Percentiles rank a stretch among this genome's conserved stretches.
phyloP scores from a whole-genome alignment of 768 basidiomycete genomes.

The Agaricus blazei region DNA sequence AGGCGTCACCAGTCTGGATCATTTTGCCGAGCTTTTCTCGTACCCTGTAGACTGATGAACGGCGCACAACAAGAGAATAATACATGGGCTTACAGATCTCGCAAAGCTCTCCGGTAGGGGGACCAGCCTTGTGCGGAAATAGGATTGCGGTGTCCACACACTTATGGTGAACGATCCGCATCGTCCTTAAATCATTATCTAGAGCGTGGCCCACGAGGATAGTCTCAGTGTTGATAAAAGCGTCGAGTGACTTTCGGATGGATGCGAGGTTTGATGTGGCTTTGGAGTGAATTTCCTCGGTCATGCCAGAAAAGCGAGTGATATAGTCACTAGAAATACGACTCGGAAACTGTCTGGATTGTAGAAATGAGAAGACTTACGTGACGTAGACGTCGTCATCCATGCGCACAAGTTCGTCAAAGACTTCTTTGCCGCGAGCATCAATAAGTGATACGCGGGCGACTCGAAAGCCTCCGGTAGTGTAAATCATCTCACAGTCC shows the following conservation, averaged over 20 bases:
- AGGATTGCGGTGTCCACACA: constrained; percentile 86
- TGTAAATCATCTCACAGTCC: constrained; percentile 97
- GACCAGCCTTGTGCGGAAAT: constrained; percentile 71
- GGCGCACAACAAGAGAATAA: constrained; percentile 12
- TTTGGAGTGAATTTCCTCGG: constrained; percentile 45
- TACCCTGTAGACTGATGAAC: constrained; percentile 42
- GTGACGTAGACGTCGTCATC: constrained; percentile 75
- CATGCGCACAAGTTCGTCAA: constrained; percentile 81
- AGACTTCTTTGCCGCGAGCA: constrained; percentile 62
- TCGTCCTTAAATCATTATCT: constrained; percentile 90
- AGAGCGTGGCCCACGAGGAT: constrained; percentile 88
- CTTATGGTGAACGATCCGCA: constrained; percentile 80
- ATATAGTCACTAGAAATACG: constrained; percentile 69
- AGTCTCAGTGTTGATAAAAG: constrained; percentile 71
- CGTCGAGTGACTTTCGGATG: constrained; percentile 63
- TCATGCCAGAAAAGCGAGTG: constrained; percentile 86
- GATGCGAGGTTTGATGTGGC: constrained; percentile 66
- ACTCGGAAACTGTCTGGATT: constrained; percentile 3
- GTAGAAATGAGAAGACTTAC: constrained; percentile 34
- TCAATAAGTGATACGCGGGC: constrained; percentile 90
- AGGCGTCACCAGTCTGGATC: constrained; percentile 78
- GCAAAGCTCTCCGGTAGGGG: constrained; percentile 75
- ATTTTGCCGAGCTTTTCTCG: constrained; percentile 75
- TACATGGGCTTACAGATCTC: constrained; percentile 58
- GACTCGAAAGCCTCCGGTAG: constrained; percentile 87